Evolutionary conservation across 2,329 filamentous ascomycete genomes (phyloP).

Genomic region (Sordariomycetes sp.): DNA sequence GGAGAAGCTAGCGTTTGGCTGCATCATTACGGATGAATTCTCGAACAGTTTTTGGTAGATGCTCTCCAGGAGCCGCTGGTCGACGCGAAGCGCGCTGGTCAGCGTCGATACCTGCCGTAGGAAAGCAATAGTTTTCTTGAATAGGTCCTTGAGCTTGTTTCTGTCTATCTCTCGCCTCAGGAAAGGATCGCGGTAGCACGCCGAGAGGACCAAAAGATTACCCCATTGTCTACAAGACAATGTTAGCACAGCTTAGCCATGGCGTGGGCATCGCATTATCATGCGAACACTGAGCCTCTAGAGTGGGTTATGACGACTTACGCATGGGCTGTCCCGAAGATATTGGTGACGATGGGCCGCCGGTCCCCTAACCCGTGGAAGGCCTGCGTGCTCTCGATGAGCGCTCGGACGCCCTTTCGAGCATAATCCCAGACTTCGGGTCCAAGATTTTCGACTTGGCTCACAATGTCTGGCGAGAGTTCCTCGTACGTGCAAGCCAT

Average conservation of each 20-base stretch:
- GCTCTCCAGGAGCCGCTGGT: slow-evolving; percentile 59
- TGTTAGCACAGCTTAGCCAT: background rate
- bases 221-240: slow-evolving; percentile 73
- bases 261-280: background rate
- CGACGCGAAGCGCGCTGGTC: slow-evolving; percentile 60
- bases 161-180: slow-evolving; percentile 45
- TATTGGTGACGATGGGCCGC: slow-evolving; percentile 81
- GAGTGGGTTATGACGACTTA: slow-evolving; percentile 36
- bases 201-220: slow-evolving; percentile 81
- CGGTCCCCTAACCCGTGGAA: slow-evolving; percentile 54
- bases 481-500: background rate
- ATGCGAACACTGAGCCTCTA: background rate
- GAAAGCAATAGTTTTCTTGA: slow-evolving; percentile 64
- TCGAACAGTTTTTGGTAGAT: slow-evolving; percentile 28
- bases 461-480: background rate
- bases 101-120: slow-evolving; percentile 56
- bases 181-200: slow-evolving; percentile 56
- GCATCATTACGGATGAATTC: background rate
- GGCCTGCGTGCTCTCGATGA: slow-evolving; percentile 74
- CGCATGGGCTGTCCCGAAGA: slow-evolving; percentile 92
- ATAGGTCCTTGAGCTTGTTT: slow-evolving; percentile 42
- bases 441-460: slow-evolving; percentile 12
- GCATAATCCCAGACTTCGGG: slow-evolving; percentile 39
- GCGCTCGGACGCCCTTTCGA: slow-evolving; percentile 52
- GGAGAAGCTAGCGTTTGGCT: slow-evolving; percentile 4